phyloP scores from a whole-genome alignment of 352 stramenopile genomes.

The Phytophthora capsici region DNA sequence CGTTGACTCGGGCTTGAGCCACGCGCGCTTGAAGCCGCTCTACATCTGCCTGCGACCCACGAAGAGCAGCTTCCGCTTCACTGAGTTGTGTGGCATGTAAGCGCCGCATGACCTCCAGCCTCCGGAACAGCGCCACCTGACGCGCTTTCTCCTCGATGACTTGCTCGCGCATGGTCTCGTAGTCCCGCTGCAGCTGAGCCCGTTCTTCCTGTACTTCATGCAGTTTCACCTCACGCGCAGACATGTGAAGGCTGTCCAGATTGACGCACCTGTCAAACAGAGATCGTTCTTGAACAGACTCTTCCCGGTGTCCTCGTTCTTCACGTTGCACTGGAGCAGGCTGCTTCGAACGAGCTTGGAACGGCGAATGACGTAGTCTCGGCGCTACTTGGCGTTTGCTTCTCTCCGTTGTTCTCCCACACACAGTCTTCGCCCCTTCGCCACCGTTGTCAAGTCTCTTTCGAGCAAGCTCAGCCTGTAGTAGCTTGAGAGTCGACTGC shows the following conservation, averaged over 20 bases:
- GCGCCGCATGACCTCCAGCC: constrained; percentile 27
- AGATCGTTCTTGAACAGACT: background rate
- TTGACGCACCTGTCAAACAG: constrained; percentile 8
- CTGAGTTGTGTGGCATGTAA: constrained; percentile 27
- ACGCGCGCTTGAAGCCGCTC: constrained; percentile 34
- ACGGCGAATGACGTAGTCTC: constrained; percentile 30
- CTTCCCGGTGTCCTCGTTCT: constrained; percentile 14
- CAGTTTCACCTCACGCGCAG: constrained; percentile 30
- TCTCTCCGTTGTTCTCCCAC: background rate
- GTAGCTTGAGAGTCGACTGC: constrained; percentile 34
- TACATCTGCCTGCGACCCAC: constrained; percentile 26
- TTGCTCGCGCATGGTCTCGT: constrained; percentile 40
- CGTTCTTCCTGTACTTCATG: constrained; percentile 25
- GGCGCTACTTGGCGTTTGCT: constrained; percentile 16
- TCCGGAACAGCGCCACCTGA: constrained; percentile 39
- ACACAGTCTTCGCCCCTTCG: background rate
- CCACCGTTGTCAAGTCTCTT: constrained; percentile 1
- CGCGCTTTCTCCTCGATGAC: constrained; percentile 41
- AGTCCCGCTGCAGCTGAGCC: constrained; percentile 30
- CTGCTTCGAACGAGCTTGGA: constrained; percentile 23
- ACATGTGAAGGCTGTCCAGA: constrained; percentile 5
- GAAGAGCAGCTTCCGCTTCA: constrained; percentile 24
- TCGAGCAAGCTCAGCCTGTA: constrained; percentile 33
- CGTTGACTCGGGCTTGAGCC: constrained; percentile 25
- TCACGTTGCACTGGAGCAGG: background rate